Percentiles rank a stretch among this genome's conserved stretches.
These are phyloP conservation scores for Talaromyces sp. DNA, from an alignment of 2,329 filamentous ascomycete species.

Conservation along the genomic window DNA sequence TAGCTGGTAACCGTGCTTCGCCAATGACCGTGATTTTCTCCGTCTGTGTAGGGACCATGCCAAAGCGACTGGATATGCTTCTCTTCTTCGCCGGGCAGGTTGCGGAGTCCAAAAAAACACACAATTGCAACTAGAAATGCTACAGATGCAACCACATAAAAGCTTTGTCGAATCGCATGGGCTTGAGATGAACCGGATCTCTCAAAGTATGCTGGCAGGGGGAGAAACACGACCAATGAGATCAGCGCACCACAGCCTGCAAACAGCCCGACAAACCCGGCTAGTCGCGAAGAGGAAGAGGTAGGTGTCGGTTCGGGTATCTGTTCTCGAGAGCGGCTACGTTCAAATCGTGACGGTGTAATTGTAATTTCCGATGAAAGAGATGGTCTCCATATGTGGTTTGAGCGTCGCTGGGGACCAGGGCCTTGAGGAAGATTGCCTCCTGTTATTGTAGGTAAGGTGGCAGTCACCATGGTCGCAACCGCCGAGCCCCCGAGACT, in stretches of 20 bases:
- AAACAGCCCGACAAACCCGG: conserved; percentile 86
- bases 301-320: conserved; percentile 18
- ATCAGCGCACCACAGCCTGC: conserved; percentile 89
- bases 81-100: conserved; percentile 66
- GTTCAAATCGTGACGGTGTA: conserved; percentile 49
- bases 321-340: conserved; percentile 16
- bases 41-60: not conserved
- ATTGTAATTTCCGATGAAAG: conserved; percentile 59
- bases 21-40: not conserved
- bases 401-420: conserved; percentile 20
- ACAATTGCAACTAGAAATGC: conserved; percentile 68
- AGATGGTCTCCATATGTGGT: conserved; percentile 44
- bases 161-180: conserved; percentile 75
- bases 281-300: conserved; percentile 61
- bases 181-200: conserved; percentile 68
- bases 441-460: conserved; percentile 68
- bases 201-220: conserved; percentile 77
- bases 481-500: conserved; percentile 87
- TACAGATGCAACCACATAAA: conserved; percentile 76
- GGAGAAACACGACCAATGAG: conserved; percentile 76
- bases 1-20: conserved; percentile 15
- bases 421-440: conserved; percentile 19
- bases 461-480: conserved; percentile 97
- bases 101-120: conserved; percentile 73
- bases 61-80: conserved; percentile 65